Base-by-base conservation (phyloP, 129 eudicot species). In the Lactuca sativa region DNA sequence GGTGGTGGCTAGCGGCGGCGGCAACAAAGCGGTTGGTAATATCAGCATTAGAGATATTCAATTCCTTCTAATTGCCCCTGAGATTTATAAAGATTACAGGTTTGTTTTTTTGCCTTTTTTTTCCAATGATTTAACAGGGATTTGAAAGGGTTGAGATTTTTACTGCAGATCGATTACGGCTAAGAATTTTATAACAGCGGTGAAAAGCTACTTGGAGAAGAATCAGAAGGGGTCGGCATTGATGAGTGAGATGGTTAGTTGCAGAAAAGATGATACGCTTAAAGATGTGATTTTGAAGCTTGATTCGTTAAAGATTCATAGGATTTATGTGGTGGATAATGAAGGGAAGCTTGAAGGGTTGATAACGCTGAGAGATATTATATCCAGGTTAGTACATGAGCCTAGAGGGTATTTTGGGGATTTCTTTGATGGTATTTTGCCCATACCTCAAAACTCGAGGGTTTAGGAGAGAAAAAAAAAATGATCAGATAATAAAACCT, bases 401-500 rank as follows among this genome's bases (percentile, higher is more conserved):
- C 98, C 98, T 49, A 90, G 86, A 9, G 96, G 96, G 10, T 93
- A 93, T 70, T 86, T 89, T 74, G 98, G 98, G 9, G 98, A 93
- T 73, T 86, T 93, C 90, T 93, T 93, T 31, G 95, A 93, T 48
- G 98, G 98, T 14, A 86, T 86, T 56, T 57, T 88, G 76, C 98
- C 98, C 15, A 74, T 84, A 74, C 97, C 97, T n/a, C 84, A 82
- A 18, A 83, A 78, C 67, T 84, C 90, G 67, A 78, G 98, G 81
- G 98, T 88, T 48, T 92, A 69, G 64, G 66, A 59, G 66, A 59
- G 36, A 66, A 43, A 43, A 40, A 67, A 57, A 5, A 56, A 30
- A 25, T 38, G 49, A 38, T n/a, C 7, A 33, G 18, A 21, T 71
- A 51, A 72, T 72, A 9, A 49, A 14, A 47, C 3, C 7, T 14